Evolutionary conservation across 2,329 filamentous ascomycete species (phyloP), one percentile per base, ranked within the genome.

Genomic region (Aspergillus sp.): DNA sequence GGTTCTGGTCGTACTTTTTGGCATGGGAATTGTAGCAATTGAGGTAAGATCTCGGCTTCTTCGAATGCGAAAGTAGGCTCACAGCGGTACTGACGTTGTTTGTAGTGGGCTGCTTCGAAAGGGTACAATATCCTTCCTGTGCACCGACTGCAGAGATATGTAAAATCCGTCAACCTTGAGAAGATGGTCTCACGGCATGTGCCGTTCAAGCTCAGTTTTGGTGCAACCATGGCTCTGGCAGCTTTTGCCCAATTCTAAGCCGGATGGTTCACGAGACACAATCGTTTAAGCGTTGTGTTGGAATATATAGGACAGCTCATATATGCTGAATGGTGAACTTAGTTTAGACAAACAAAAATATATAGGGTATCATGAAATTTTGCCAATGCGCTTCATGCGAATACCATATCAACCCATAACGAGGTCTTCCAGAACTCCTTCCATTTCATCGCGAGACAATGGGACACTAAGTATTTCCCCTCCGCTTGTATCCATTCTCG

Each of bases 401-500:
- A 47, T 44, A 56, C 31, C 31, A 50, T 46, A 58, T 67, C 64
- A 75, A 52, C 69, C 70, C 60, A 77, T 62, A 51, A 80, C 73
- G 49, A 87, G 69, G 64, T 98, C 95, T 70, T 97, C 93, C 62
- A 98, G 74, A 47, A 96, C 90, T 1, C 84, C 87, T 74, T 97
- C 93, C 70, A 98, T 80, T 76, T 99, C 95, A 63, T 96, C 92
- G 65, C 88, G 89, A 44, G 88, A 82, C 69, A 98, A 91, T 0
- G 95, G 95, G 14, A 96, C 85, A 64, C 90, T 89, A 47, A 99
- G 75, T 52, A 95, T 79, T 72, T 98, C 95, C 2, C 89, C 93
- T 3, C 95, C 95, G 56, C 93, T 80, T 0, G 85, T 84, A 73
- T 99, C 93, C 70, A 93, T 93, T 61, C 87, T 86, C 61, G 90